A percentile compares a stretch with the other conserved stretches of the same genome.
Evolutionary conservation across 2,329 filamentous ascomycete species (phyloP).

Genomic region (Aspergillus terreus): DNA sequence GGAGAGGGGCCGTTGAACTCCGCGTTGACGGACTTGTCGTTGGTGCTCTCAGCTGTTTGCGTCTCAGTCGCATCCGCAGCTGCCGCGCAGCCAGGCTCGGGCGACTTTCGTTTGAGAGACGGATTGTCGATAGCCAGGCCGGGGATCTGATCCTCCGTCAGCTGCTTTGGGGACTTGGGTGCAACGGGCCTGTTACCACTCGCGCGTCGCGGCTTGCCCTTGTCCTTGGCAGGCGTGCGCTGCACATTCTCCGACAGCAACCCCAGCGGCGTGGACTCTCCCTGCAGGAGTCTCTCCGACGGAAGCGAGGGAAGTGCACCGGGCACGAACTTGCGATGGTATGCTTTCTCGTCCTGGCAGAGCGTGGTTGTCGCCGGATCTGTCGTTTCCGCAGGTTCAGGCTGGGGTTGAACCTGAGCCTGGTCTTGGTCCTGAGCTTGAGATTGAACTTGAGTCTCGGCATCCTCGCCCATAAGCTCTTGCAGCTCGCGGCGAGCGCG

Average conservation of each 20-base stretch:
- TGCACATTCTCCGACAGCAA: conserved; percentile 7
- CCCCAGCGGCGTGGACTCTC: conserved; percentile 11
- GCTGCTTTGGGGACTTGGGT: conserved; percentile 8
- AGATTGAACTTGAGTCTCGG: conserved; percentile 11
- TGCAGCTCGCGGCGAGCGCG: conserved; percentile 54
- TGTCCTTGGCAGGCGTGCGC: neutral
- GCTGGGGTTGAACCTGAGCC: conserved; percentile 5
- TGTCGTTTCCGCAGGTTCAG: neutral
- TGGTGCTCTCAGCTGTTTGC: neutral
- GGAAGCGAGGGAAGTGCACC: conserved; percentile 43
- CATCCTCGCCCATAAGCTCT: conserved; percentile 43
- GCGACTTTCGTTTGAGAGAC: conserved; percentile 35
- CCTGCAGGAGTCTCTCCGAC: conserved; percentile 43
- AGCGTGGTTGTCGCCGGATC: conserved; percentile 3
- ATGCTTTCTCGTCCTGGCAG: conserved; percentile 26
- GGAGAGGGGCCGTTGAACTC: conserved; percentile 9
- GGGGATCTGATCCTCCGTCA: neutral
- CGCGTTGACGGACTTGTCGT: conserved; percentile 14
- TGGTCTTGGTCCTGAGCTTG: neutral
- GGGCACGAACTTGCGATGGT: conserved; percentile 37
- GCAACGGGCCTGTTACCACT: neutral
- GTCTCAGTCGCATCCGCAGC: neutral
- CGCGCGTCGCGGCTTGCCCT: neutral
- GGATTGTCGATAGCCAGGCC: conserved; percentile 26
- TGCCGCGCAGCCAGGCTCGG: conserved; percentile 3